Evolutionary conservation across 257 asterid species (phyloP).

Genomic region (Linderniella brevidens): DNA sequence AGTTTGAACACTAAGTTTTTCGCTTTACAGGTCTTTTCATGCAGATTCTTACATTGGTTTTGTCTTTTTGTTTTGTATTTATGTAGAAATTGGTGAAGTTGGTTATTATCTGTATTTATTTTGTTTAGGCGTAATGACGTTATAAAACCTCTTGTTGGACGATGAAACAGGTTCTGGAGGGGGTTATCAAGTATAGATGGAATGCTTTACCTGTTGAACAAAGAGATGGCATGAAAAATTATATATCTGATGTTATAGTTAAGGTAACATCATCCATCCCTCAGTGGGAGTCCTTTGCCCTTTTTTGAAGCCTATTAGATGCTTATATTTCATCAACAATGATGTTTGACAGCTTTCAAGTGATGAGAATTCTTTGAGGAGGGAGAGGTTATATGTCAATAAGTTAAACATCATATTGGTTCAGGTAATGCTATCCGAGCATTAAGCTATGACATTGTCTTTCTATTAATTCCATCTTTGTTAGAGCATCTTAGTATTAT

Average conservation of each 20-base stretch:
- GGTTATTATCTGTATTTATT: constrained; percentile 1
- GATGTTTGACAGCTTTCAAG: constrained; percentile 54
- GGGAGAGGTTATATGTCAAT: constrained; percentile 78
- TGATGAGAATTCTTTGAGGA: constrained; percentile 72
- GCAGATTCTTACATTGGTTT: not conserved
- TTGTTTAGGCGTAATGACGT: constrained; percentile 10
- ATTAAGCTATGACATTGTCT: constrained; percentile 2
- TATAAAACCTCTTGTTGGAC: constrained; percentile 9
- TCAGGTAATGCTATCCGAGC: constrained; percentile 40
- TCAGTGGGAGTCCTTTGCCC: constrained; percentile 1
- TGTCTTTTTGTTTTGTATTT: constrained; percentile 7
- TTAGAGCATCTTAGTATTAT: too few relatives aligned
- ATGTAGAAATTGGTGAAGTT: not conserved
- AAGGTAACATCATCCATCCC: constrained; percentile 29
- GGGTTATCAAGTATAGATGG: constrained; percentile 94
- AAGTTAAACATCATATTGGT: constrained; percentile 78
- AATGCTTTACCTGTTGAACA: constrained; percentile 91
- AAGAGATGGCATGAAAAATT: constrained; percentile 96
- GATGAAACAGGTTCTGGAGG: constrained; percentile 68
- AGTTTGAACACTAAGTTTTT: constrained; percentile 75
- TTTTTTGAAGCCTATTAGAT: constrained; percentile 1
- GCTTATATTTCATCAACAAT: constrained; percentile 9
- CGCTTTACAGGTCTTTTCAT: constrained; percentile 76
- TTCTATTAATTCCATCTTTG: not conserved
- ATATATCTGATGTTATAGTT: constrained; percentile 94